A percentile compares a stretch with the other conserved stretches of the same genome.
Evolutionary conservation across 2,329 filamentous ascomycete genomes (phyloP).

Genomic region (Plenodomus tracheiphilus): DNA sequence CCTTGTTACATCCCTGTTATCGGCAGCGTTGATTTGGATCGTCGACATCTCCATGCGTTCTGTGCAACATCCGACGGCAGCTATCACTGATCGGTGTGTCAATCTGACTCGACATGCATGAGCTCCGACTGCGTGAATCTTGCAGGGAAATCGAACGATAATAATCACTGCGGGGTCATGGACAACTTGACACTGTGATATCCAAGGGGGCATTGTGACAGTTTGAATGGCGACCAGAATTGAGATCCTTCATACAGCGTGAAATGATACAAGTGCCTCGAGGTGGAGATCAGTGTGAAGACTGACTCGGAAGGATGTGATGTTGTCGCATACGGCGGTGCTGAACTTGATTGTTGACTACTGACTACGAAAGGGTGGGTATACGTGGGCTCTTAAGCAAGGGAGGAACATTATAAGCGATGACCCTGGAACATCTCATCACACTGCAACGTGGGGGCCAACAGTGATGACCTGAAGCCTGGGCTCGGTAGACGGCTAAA

Average conservation of each 20-base stretch:
- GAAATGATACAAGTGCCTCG: not conserved
- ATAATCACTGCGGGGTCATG: not conserved
- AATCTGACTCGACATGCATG: slow-evolving; percentile 3
- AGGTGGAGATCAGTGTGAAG: too few relatives aligned
- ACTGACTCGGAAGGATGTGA: not conserved
- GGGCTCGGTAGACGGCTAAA: too few relatives aligned
- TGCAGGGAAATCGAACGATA: not conserved
- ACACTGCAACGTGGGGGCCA: too few relatives aligned
- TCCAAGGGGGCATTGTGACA: not conserved
- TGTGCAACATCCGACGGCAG: slow-evolving; percentile 5
- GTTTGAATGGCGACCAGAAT: not conserved
- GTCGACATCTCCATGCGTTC: not conserved
- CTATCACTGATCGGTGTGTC: slow-evolving; percentile 5
- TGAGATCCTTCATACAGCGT: not conserved
- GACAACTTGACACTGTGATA: not conserved
- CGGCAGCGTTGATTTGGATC: not conserved
- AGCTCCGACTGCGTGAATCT: not conserved
- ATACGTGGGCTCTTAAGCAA: not conserved
- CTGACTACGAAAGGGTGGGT: not conserved
- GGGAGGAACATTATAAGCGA: not conserved
- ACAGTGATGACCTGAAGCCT: too few relatives aligned
- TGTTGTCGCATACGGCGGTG: not conserved
- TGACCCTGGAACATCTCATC: too few relatives aligned
- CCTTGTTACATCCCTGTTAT: not conserved
- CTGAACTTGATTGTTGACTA: not conserved